Evolutionary conservation across 352 stramenopile genomes (phyloP), one percentile per base, ranked within the genome.

Genomic region (Globisporangium acanthophoron): DNA sequence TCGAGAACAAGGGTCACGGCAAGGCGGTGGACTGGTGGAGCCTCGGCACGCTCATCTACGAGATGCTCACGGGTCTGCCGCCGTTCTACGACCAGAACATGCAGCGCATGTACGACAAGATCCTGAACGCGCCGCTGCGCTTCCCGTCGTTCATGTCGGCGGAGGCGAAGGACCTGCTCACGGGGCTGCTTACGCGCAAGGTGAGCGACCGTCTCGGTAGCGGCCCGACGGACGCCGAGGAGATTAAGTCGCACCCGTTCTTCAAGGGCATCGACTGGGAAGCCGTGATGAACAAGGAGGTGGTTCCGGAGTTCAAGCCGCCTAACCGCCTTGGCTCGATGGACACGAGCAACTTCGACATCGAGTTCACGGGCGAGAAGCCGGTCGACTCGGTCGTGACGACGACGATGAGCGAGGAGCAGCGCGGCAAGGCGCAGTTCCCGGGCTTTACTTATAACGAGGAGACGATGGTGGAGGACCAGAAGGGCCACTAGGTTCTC

Each of bases 31-130:
- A 96, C 67, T 96, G 85, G 85, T 96, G 87, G 87, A 92, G 80
- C 70, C 72, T 98, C 20, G 93, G 95, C 35, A 98, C 89, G 58
- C 81, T 98, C 52, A 90, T 98, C 52, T 98, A 97, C 74, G 93
- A 98, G 67, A 96, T 97, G 85, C 82, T 97, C 52, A 95, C 84
- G 56, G 90, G 90, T 47, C 75, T 96, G 0, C 89, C 89, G 35
- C 90, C 90, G 55, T 97, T 97, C 70, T 97, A 97, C 74, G 90
- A 97, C 76, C 85, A 95, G 70, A 97, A 97, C 73, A 94, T 96
- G 78, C 85, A 96, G 76, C 81, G 84, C 45, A 97, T 97, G 90
- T 97, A 97, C 73, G 85, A 97, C 73, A 97, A 97, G 78, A 97
- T 97, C 65, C 69, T 97, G 35, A 96, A 95, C 70, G 88, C 87